Percentiles rank a stretch among this genome's conserved stretches.
phyloP scores from a whole-genome alignment of 2,329 filamentous ascomycete species.

The Pseudocercospora crystallina region DNA sequence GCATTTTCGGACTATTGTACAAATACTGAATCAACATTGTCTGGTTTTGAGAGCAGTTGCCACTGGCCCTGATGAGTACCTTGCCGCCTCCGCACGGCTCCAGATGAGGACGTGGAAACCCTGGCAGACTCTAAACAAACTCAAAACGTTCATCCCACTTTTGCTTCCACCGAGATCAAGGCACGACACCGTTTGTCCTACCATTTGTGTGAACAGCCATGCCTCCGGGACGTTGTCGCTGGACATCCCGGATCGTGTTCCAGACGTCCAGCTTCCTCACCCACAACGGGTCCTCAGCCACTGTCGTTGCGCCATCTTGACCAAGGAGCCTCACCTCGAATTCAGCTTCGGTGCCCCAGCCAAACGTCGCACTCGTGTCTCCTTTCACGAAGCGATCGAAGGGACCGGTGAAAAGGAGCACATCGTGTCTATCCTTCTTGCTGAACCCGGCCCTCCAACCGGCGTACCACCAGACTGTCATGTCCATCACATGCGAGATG shows the following conservation, averaged over 20 bases:
- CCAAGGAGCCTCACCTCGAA: slow-evolving; percentile 17
- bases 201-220: too few species aligned
- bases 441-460: slow-evolving; percentile 20
- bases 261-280: slow-evolving; percentile 15
- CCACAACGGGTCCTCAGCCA: slow-evolving; percentile 15
- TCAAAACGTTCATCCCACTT: neutral
- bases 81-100: too few species aligned
- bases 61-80: too few species aligned
- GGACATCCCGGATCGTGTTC: slow-evolving; percentile 19
- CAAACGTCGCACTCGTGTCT: slow-evolving; percentile 6
- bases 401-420: slow-evolving; percentile 14
- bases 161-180: too few species aligned
- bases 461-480: slow-evolving; percentile 18
- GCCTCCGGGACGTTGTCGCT: neutral
- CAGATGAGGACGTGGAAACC: neutral
- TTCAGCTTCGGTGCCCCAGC: slow-evolving; percentile 20
- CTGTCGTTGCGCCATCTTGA: slow-evolving; percentile 10
- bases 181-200: too few species aligned
- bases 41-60: too few species aligned
- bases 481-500: slow-evolving; percentile 16
- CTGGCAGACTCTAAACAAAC: slow-evolving; percentile 4
- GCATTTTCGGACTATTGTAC: too few species aligned
- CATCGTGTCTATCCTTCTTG: slow-evolving; percentile 18
- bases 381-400: slow-evolving; percentile 19
- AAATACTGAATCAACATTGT: too few species aligned